These are phyloP conservation scores for Corymbia citriodora DNA, from an alignment of 441 rosid genomes.

Conservation along the genomic window DNA sequence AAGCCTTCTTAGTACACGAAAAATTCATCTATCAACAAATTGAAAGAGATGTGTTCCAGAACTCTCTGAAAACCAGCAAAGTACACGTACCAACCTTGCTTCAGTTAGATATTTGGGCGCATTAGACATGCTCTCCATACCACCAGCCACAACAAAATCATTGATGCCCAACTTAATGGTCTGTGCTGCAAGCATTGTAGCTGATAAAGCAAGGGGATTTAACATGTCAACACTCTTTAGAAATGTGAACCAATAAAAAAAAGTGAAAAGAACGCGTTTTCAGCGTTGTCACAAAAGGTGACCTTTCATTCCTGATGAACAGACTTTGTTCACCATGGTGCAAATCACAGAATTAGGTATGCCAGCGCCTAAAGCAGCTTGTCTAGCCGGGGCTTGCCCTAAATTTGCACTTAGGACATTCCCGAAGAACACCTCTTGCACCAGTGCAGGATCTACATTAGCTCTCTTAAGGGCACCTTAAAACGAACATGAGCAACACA, in stretches of 20 bases:
- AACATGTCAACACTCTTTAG: background rate
- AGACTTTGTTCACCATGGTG: slow-evolving; percentile 92
- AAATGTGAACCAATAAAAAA: background rate
- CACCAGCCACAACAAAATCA: slow-evolving; percentile 86
- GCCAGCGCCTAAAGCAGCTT: slow-evolving; percentile 93
- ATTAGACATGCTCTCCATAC: slow-evolving; percentile 98
- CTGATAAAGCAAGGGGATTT: slow-evolving; percentile 20
- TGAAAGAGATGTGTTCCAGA: background rate
- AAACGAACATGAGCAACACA: background rate
- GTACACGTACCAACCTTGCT: slow-evolving; percentile 47
- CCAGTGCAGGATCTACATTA: slow-evolving; percentile 71
- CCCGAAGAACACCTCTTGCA: slow-evolving; percentile 92
- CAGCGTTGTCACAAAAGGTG: background rate
- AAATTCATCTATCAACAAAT: background rate
- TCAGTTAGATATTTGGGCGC: slow-evolving; percentile 81
- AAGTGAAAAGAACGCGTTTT: background rate
- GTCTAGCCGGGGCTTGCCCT: slow-evolving; percentile 99
- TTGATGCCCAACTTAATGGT: slow-evolving; percentile 63
- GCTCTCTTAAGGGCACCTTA: slow-evolving; percentile 81
- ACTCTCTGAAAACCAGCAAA: background rate
- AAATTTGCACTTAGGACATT: slow-evolving; percentile 93
- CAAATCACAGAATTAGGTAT: slow-evolving; percentile 85
- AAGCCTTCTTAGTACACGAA: background rate
- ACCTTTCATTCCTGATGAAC: slow-evolving; percentile 94
- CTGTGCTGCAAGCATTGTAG: slow-evolving; percentile 88